Base-by-base conservation (phyloP, 2,329 filamentous ascomycete genomes). In the Xylariaceae sp. region DNA sequence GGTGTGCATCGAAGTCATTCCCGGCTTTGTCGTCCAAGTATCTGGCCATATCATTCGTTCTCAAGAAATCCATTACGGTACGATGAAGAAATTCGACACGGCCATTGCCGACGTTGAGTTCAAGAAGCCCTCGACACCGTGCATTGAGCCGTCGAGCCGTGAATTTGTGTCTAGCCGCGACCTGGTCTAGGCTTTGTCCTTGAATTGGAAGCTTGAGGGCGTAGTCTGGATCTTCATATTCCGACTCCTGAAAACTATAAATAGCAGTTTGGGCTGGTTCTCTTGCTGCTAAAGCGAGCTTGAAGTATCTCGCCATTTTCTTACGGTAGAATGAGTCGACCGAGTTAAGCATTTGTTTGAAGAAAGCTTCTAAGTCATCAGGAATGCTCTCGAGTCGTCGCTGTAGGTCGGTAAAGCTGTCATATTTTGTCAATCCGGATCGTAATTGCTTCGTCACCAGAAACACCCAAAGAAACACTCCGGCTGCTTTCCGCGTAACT, bases 401-500 rank as follows among this genome's bases (percentile, higher is more conserved):
- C 22, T 34, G 36, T 7, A 45, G 19, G 13, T 45, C 43, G 26
- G 12, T 3, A 12, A 44, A 36, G 2, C 15, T 41, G 38, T 44
- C 42, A 8, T 31, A 19, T 9, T 44, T 26, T 15, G 26, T 41
- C 12, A 44, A 11, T 3, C 42, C 42, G 15, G 40, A 26, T 9
- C 37, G 39, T 4, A 42, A 28, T 7, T n/a, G 26, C 3, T 32
- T 32, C 4, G 3, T 13, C 17, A 42, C 43, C 3, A 45, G 28
- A 3, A 4, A 31, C 7, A 41, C 43, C 43, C 43, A 45, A 17
- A 45, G 39, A n/a, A 45, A 45, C 2, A 45, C 43, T 3, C 43
- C 43, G 4, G 36, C 12, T 13, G 43, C 30, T 17, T 28, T 42
- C 7, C 15, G 24, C 4, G 28, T 29, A 9, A 45, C 35, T 24